phyloP scores from a whole-genome alignment of 192 early-diverging fungal genomes.

The Coemansia asiatica region DNA sequence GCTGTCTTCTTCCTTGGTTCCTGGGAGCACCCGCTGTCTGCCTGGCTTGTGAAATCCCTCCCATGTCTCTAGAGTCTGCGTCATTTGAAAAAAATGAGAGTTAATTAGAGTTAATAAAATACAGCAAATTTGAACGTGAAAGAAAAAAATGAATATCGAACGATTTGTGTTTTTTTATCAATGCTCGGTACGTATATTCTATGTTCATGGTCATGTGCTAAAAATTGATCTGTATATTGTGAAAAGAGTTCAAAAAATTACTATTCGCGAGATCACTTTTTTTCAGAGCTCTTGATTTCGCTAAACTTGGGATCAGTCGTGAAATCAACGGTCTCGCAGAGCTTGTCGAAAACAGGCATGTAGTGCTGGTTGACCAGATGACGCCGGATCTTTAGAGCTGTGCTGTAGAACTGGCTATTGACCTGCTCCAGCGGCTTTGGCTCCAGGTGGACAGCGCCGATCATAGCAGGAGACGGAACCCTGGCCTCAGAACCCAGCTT shows the following conservation, averaged over 20 bases:
- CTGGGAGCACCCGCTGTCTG: constrained; percentile 21
- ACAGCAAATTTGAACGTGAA: too few relatives aligned
- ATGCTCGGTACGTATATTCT: too few relatives aligned
- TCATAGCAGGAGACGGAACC: neutral
- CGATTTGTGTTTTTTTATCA: too few relatives aligned
- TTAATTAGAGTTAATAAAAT: too few relatives aligned
- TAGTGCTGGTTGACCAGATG: neutral
- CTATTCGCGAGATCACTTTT: too few relatives aligned
- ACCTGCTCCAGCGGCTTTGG: neutral
- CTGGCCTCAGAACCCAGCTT: neutral
- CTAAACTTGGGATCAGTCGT: too few relatives aligned
- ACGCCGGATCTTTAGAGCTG: neutral
- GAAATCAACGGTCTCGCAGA: neutral
- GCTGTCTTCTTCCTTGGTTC: constrained; percentile 42
- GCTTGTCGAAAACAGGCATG: neutral
- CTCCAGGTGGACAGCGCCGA: neutral
- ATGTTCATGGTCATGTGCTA: too few relatives aligned
- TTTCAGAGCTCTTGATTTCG: too few relatives aligned
- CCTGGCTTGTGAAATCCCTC: neutral
- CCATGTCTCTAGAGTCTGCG: neutral
- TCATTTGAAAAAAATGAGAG: too few relatives aligned
- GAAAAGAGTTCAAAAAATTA: too few relatives aligned
- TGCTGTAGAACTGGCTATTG: neutral
- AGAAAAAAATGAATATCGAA: too few relatives aligned
- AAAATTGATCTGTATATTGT: too few relatives aligned